Evolutionary conservation across 371 early-diverging fungal species (phyloP), one percentile per base, ranked within the genome.

Genomic region (Umbelopsis sp.): DNA sequence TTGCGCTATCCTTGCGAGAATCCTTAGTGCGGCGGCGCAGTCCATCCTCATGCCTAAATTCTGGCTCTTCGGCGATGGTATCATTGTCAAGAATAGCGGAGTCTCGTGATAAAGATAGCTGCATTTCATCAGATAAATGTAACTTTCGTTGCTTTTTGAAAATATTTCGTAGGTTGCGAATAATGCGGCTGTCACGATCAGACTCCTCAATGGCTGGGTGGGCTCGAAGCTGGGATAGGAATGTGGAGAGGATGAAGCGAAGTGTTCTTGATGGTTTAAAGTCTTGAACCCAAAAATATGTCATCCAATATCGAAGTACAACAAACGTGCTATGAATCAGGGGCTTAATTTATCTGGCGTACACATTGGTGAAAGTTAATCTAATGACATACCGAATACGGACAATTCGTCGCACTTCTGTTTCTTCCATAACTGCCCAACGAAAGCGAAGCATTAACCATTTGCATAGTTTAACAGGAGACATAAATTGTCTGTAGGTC

Each of bases 221-320:
- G 0, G 73, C 67, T 46, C 79, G 80, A 29, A 84, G 65, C 50
- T 82, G 79, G 1, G 80, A 76, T 8, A 84, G 63, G 65, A 82
- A 84, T 14, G 80, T 84, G 14, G 75, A 76, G 14, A 82, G 74
- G 71, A 80, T 79, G 57, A 80, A 84, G 25, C 85, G 71, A 9
- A 84, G 68, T 20, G 81, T 79, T 32, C 77, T 74, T 41, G 81
- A 82, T n/a, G 69, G 25, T 35, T 70, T 69, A 48, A 84, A 84
- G 66, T 84, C 85, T 44, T 76, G 73, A 8, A 69, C 57, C 80
- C 80, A 84, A 52, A 80, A 82, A 68, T 80, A 79, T 16, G 76
- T 80, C 50, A 84, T 65, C 85, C 85, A 84, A 69, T 82, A 74
- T 32, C 85, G 79, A 57, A 84, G 72, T 11, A 80, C 85, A 22